phyloP scores from a whole-genome alignment of 192 early-diverging fungal genomes.

The Haplosporangium gracile region DNA sequence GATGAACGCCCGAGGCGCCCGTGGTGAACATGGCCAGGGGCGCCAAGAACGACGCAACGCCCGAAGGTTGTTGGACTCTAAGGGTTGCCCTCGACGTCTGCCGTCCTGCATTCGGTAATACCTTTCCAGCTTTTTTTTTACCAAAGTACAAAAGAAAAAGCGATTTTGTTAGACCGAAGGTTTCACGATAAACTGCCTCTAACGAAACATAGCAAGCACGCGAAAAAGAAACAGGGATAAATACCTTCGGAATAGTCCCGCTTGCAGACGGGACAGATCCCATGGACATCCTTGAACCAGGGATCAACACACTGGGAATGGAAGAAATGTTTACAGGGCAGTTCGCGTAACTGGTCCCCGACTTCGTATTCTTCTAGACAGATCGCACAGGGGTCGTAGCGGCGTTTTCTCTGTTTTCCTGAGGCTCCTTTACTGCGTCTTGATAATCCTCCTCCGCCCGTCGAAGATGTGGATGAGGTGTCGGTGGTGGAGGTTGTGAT shows the following conservation, averaged over 20 bases:
- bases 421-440: not conserved
- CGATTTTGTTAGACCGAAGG: too few relatives aligned
- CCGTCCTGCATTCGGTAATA: not conserved
- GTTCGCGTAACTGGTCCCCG: conserved; percentile 62
- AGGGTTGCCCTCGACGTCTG: not conserved
- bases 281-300: conserved; percentile 64
- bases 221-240: not conserved
- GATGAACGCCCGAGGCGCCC: conserved; percentile 16
- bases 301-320: conserved; percentile 68
- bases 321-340: conserved; percentile 70
- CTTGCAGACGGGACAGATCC: conserved; percentile 67
- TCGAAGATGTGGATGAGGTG: not conserved
- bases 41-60: conserved; percentile 13
- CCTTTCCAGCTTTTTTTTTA: conserved; percentile 3
- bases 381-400: conserved; percentile 62
- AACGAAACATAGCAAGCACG: not conserved
- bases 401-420: conserved; percentile 16
- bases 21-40: conserved; percentile 21
- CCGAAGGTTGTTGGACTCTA: conserved; percentile 10
- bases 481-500: not conserved
- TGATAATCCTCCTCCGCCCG: not conserved
- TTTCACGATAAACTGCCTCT: not conserved
- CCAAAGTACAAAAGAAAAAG: not conserved
- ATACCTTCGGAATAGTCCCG: conserved; percentile 51
- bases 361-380: conserved; percentile 68